A percentile compares a stretch with the other conserved stretches of the same genome.
Evolutionary conservation across 352 stramenopile genomes (phyloP).

Genomic region (Globisporangium heterothallicum): DNA sequence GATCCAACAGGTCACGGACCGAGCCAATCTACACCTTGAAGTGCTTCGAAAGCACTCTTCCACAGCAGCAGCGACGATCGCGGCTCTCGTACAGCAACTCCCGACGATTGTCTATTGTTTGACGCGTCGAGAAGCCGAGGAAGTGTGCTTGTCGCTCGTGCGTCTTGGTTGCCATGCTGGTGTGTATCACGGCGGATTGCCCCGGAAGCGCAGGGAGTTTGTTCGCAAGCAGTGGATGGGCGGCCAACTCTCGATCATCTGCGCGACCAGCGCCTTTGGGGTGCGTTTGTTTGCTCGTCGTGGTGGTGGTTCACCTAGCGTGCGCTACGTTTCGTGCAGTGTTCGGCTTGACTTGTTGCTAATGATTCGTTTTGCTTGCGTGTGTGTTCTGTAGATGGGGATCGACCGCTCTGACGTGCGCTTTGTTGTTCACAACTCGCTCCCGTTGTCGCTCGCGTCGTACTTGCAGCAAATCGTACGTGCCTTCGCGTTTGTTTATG

Average conservation of each 20-base stretch:
- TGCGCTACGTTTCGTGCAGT: too few species aligned
- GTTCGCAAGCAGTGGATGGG: conserved; percentile 79
- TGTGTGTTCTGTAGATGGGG: conserved; percentile 49
- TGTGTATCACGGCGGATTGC: conserved; percentile 68
- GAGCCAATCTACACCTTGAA: conserved; percentile 55
- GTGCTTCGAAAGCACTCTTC: conserved; percentile 38
- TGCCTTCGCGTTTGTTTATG: neutral
- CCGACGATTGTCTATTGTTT: conserved; percentile 74
- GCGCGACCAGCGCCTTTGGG: conserved; percentile 72
- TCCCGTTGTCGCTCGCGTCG: conserved; percentile 54
- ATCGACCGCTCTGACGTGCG: conserved; percentile 74
- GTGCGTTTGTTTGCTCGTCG: conserved; percentile 26
- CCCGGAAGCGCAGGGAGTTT: conserved; percentile 51
- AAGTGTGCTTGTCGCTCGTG: conserved; percentile 47
- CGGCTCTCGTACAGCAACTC: conserved; percentile 19
- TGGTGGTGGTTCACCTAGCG: too few species aligned
- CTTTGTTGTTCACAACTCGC: conserved; percentile 67
- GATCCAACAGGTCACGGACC: conserved; percentile 60
- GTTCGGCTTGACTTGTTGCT: conserved; percentile 1
- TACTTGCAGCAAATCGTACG: conserved; percentile 81
- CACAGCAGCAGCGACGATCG: conserved; percentile 35
- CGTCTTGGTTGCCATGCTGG: conserved; percentile 44
- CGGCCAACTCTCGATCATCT: conserved; percentile 65
- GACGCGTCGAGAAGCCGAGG: conserved; percentile 62
- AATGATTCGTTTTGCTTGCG: neutral